phyloP scores from a whole-genome alignment of 2,329 filamentous ascomycete genomes.

The Diaporthe sp. region DNA sequence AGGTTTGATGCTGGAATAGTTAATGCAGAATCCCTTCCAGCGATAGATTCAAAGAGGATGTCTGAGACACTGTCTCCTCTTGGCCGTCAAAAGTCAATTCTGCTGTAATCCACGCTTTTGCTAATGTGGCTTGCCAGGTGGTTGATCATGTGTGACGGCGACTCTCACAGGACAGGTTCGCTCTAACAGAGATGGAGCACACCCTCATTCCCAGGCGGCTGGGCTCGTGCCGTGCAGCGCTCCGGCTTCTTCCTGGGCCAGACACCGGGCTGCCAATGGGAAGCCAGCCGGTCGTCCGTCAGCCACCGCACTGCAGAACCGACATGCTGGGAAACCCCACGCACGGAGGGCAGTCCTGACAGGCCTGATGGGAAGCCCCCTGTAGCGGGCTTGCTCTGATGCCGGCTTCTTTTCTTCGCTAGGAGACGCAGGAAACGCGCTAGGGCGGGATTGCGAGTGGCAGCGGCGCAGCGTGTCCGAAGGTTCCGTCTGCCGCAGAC shows the following conservation, averaged over 20 bases:
- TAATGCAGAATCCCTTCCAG: background rate
- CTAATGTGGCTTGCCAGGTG: background rate
- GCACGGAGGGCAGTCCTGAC: conserved; percentile 3
- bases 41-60: background rate
- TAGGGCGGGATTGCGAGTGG: background rate
- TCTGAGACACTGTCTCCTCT: background rate
- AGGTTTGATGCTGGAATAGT: background rate
- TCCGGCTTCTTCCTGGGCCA: conserved; percentile 44
- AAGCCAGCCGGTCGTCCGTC: conserved; percentile 17
- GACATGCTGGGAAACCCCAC: conserved; percentile 26
- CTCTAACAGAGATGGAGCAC: background rate
- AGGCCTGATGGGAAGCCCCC: background rate
- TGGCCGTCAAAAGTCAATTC: background rate
- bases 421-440: conserved; percentile 23
- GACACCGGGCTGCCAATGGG: conserved; percentile 33
- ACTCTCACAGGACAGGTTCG: conserved; percentile 8
- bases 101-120: background rate
- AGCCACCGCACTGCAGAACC: background rate
- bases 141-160: background rate
- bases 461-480: conserved; percentile 32
- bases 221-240: conserved; percentile 23
- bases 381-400: conserved; percentile 13
- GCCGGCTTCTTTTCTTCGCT: conserved; percentile 42
- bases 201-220: conserved; percentile 16
- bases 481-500: conserved; percentile 32